A percentile compares a stretch with the other conserved stretches of the same genome.
These are phyloP conservation scores for Diplocarpon mali DNA, from an alignment of 2,329 filamentous ascomycete genomes.

Conservation along the genomic window DNA sequence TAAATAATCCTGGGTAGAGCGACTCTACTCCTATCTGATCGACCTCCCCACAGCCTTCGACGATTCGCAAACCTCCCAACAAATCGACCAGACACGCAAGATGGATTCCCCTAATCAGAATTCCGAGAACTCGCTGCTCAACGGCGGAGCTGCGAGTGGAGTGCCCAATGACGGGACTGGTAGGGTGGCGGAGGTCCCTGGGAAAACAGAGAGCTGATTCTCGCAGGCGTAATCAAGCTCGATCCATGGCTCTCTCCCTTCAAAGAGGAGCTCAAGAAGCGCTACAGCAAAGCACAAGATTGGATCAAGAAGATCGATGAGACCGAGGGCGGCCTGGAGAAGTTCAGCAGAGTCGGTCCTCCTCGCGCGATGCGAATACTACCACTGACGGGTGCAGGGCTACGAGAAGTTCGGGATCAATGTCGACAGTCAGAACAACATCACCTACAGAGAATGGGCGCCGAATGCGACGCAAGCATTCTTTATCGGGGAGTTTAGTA, in stretches of 20 bases:
- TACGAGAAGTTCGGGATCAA: conserved; percentile 81
- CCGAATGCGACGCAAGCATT: conserved; percentile 77
- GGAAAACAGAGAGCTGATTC: conserved; percentile 11
- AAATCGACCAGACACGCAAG: conserved; percentile 6
- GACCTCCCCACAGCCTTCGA: background rate
- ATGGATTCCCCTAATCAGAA: conserved; percentile 24
- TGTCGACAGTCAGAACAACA: conserved; percentile 69
- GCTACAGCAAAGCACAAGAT: conserved; percentile 68
- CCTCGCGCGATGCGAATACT: background rate
- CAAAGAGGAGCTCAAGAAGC: conserved; percentile 60
- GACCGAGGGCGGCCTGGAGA: conserved; percentile 78
- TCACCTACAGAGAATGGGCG: conserved; percentile 92
- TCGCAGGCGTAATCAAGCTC: conserved; percentile 67
- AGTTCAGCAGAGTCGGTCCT: conserved; percentile 66
- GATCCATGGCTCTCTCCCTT: conserved; percentile 89
- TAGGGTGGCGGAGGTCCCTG: conserved; percentile 29
- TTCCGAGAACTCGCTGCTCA: conserved; percentile 21
- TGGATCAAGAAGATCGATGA: conserved; percentile 82
- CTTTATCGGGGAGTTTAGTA: conserved; percentile 91
- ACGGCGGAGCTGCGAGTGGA: conserved; percentile 34
- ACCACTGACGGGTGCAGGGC: conserved; percentile 43
- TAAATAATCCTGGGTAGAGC: no score
- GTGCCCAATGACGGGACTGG: conserved; percentile 62
- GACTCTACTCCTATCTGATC: background rate
- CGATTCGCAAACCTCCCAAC: background rate